phyloP scores from a whole-genome alignment of 2,329 filamentous ascomycete species.

The Nemania sp. region DNA sequence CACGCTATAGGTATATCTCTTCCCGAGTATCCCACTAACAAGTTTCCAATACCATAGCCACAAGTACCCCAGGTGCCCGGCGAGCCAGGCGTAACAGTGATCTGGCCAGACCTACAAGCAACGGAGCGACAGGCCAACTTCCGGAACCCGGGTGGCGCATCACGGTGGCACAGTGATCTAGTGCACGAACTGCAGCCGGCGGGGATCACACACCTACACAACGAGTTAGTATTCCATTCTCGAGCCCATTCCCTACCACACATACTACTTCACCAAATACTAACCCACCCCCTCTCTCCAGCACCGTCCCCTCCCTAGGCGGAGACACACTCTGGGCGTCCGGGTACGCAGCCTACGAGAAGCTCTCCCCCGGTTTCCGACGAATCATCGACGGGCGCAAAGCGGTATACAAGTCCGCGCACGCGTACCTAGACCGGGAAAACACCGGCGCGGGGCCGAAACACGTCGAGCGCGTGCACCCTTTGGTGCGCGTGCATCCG shows the following conservation, averaged over 20 bases:
- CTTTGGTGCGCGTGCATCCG: constrained; percentile 70
- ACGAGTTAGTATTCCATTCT: no score
- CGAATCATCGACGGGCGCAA: constrained; percentile 68
- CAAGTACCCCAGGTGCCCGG: constrained; percentile 73
- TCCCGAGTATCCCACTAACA: no score
- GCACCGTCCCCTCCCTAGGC: constrained; percentile 63
- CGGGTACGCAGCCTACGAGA: constrained; percentile 73
- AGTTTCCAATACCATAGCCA: no score
- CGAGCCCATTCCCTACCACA: no score
- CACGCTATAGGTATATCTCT: no score
- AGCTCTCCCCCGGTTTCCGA: constrained; percentile 70
- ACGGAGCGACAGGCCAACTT: constrained; percentile 64
- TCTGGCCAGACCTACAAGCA: constrained; percentile 70
- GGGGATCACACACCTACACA: constrained; percentile 71
- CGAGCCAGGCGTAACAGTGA: constrained; percentile 64
- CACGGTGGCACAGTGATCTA: constrained; percentile 70
- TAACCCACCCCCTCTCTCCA: no score
- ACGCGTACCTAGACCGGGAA: constrained; percentile 67
- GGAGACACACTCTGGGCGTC: constrained; percentile 75
- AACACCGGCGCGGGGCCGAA: constrained; percentile 64
- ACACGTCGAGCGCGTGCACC: constrained; percentile 68
- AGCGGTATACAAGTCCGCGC: constrained; percentile 68
- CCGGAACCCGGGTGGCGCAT: constrained; percentile 68
- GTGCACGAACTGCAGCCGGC: constrained; percentile 73
- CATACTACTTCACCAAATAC: no score